Conservation (phyloP, 768 basidiomycete genomes). For the Lactarius akahatsu region DNA sequence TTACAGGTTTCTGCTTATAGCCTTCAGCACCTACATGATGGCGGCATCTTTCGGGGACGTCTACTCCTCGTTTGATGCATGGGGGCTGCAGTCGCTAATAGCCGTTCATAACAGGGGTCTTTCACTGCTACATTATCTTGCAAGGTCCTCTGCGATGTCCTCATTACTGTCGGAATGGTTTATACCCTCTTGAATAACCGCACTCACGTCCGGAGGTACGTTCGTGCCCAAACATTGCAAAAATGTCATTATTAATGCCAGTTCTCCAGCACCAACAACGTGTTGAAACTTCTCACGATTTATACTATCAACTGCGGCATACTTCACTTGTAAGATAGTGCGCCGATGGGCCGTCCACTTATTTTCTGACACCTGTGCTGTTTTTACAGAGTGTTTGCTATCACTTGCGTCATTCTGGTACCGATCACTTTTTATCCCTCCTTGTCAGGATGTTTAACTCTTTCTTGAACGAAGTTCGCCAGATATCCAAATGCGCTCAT, state of each 20-base stretch:
- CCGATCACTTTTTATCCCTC: background rate
- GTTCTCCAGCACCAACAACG: background rate
- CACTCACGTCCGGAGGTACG: no score
- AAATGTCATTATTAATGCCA: background rate
- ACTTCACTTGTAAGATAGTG: background rate
- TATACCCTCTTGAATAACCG: no score
- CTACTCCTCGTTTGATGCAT: background rate
- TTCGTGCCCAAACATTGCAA: no score
- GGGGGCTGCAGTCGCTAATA: background rate
- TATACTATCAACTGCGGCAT: conserved; percentile 9
- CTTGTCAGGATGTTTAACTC: no score
- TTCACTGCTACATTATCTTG: no score
- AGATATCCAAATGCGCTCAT: no score
- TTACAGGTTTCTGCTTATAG: background rate
- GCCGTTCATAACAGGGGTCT: background rate
- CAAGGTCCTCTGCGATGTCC: no score
- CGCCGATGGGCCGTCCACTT: no score
- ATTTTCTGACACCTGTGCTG: background rate
- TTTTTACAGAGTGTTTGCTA: background rate
- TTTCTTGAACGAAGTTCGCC: no score
- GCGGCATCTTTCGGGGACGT: background rate
- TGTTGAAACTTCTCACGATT: background rate
- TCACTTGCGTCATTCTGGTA: conserved; percentile 3
- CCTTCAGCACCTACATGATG: background rate
- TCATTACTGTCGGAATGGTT: no score